Percentiles rank a stretch among this genome's conserved stretches.
phyloP scores from a whole-genome alignment of 306 rosid genomes.

The Astragalus glycyphyllos region DNA sequence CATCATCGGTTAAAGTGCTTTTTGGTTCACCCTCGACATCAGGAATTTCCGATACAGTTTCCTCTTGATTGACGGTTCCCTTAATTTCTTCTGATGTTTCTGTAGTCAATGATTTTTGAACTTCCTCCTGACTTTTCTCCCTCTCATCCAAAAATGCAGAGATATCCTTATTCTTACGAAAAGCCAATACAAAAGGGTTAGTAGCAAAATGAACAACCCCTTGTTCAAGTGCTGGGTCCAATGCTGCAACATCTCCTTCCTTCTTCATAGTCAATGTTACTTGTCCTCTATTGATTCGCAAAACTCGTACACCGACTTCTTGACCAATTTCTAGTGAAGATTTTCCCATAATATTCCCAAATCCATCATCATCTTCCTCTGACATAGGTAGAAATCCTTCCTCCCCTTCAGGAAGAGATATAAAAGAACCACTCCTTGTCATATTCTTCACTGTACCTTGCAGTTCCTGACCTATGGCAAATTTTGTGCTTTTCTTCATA shows the following conservation, averaged over 20 bases:
- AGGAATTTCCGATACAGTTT: constrained; percentile 46
- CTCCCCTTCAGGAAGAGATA: constrained; percentile 96
- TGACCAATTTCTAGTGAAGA: constrained; percentile 75
- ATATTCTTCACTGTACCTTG: constrained; percentile 86
- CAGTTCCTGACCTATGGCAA: constrained; percentile 78
- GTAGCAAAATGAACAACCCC: constrained; percentile 73
- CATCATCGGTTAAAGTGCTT: constrained; percentile 42
- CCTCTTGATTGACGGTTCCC: constrained; percentile 48
- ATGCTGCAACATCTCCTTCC: constrained; percentile 61
- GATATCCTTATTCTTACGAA: constrained; percentile 86
- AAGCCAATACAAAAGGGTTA: constrained; percentile 89
- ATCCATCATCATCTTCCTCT: constrained; percentile 80
- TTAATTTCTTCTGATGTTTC: constrained; percentile 53
- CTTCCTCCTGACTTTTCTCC: constrained; percentile 58
- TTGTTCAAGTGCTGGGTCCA: constrained; percentile 51
- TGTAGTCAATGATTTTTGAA: constrained; percentile 46
- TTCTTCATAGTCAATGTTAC: constrained; percentile 96
- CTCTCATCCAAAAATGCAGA: constrained; percentile 82
- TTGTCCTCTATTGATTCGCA: constrained; percentile 81
- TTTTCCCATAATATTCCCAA: constrained; percentile 76
- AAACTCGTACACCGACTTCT: constrained; percentile 82
- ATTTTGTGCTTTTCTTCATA: constrained; percentile 60
- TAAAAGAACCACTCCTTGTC: constrained; percentile 81
- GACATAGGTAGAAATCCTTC: constrained; percentile 90
- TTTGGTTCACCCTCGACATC: constrained; percentile 50